These are phyloP conservation scores for Gentiana straminea DNA, from an alignment of 257 asterid genomes.

Conservation along the genomic window DNA sequence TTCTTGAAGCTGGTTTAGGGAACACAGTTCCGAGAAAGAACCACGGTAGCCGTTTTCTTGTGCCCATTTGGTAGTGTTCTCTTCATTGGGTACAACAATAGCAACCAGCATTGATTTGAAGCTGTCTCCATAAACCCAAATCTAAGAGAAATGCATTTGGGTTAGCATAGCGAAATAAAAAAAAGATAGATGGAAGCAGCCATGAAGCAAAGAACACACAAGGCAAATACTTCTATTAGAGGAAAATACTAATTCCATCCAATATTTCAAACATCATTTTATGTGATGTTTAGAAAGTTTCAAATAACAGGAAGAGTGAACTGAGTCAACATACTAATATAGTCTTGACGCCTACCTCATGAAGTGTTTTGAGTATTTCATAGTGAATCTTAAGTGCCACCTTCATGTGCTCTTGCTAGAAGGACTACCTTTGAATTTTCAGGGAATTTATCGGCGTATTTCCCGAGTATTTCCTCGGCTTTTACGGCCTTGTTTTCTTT, in stretches of 20 bases:
- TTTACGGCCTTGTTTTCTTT: slow-evolving; percentile 90
- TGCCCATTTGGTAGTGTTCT: slow-evolving; percentile 57
- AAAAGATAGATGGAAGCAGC: too few relatives aligned
- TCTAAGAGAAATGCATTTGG: slow-evolving; percentile 22
- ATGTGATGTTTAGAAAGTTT: too few relatives aligned
- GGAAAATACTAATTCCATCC: too few relatives aligned
- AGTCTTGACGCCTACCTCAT: too few relatives aligned
- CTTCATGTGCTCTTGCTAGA: slow-evolving; percentile 83
- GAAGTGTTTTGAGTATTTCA: too few relatives aligned
- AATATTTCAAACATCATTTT: too few relatives aligned
- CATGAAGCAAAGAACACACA: too few relatives aligned
- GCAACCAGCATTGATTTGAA: slow-evolving; percentile 81
- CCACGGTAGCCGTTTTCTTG: slow-evolving; percentile 40
- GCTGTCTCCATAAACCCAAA: slow-evolving; percentile 85
- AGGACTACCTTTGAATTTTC: slow-evolving; percentile 49
- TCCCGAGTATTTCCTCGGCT: slow-evolving; percentile 75
- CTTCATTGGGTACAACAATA: slow-evolving; percentile 81
- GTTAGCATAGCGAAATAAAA: not conserved
- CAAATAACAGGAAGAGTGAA: too few relatives aligned
- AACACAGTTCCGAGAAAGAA: slow-evolving; percentile 48
- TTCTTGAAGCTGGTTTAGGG: slow-evolving; percentile 45
- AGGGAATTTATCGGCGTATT: slow-evolving; percentile 60
- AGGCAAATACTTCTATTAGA: too few relatives aligned
- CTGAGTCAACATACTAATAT: too few relatives aligned
- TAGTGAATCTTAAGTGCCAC: too few relatives aligned